These are phyloP conservation scores for Sordariomycetes sp. DNA, from an alignment of 2,329 filamentous ascomycete species.

Conservation along the genomic window DNA sequence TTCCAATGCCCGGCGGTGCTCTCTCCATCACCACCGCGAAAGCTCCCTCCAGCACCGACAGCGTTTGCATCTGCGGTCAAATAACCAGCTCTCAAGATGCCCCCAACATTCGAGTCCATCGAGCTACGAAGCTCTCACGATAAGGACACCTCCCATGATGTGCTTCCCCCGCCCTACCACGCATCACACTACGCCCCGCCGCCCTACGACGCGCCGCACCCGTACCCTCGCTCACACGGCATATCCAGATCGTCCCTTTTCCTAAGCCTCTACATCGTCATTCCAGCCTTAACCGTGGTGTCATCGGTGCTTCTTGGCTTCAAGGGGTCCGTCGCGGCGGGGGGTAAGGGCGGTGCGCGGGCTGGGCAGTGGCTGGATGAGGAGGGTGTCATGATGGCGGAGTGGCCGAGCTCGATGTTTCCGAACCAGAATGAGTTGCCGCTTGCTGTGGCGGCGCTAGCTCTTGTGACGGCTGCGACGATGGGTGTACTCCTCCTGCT, in stretches of 20 bases:
- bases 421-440: constrained; percentile 1
- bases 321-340: neutral
- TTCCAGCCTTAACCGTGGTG: neutral
- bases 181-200: neutral
- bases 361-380: neutral
- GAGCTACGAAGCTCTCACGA: neutral
- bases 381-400: neutral
- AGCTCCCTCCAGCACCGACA: neutral
- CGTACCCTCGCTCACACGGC: neutral
- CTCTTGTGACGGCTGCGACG: neutral
- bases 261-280: neutral
- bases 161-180: neutral
- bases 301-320: neutral
- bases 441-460: neutral
- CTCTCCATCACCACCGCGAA: neutral
- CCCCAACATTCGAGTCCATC: neutral
- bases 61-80: neutral
- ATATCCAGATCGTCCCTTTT: neutral
- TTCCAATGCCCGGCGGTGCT: neutral
- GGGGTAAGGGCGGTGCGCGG: neutral
- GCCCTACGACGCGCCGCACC: neutral
- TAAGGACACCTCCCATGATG: neutral
- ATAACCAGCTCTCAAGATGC: neutral
- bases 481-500: neutral
- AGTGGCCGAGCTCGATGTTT: constrained; percentile 2